Conservation (phyloP, 495 filamentous ascomycete genomes). For the Penicillium dipodomyicola region DNA sequence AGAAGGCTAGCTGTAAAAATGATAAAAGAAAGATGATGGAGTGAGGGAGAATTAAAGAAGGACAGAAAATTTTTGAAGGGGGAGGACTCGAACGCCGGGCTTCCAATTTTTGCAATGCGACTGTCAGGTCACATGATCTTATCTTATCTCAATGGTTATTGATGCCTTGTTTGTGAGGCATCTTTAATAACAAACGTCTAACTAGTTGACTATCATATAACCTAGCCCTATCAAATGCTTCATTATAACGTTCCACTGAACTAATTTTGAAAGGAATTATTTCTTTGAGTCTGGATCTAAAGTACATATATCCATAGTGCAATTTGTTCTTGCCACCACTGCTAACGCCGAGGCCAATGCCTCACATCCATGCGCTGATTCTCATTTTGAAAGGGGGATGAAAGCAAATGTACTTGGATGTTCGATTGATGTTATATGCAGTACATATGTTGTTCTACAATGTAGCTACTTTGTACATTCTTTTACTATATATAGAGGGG, state of each 20-base stretch:
- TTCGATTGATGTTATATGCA: background rate
- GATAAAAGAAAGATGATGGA: background rate
- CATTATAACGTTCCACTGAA: background rate
- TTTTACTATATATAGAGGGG: background rate
- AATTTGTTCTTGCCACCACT: background rate
- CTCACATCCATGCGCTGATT: background rate
- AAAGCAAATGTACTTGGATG: background rate
- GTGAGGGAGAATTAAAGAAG: conserved; percentile 12
- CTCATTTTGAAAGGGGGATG: background rate
- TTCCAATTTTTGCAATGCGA: conserved; percentile 1
- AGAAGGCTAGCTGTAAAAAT: background rate
- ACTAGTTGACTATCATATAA: no score
- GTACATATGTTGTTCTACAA: background rate
- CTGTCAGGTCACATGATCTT: conserved; percentile 1
- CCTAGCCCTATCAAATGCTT: background rate
- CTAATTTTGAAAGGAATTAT: no score
- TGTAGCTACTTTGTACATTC: no score
- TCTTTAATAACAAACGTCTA: background rate
- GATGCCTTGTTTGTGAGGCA: conserved; percentile 5
- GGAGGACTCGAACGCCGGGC: conserved; percentile 41
- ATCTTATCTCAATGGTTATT: background rate
- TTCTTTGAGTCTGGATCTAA: no score
- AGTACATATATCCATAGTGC: background rate
- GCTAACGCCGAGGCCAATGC: background rate
- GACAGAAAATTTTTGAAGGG: conserved; percentile 26